Evolutionary conservation across 768 basidiomycete species (phyloP).

Genomic region (Sarcodon aspratus): DNA sequence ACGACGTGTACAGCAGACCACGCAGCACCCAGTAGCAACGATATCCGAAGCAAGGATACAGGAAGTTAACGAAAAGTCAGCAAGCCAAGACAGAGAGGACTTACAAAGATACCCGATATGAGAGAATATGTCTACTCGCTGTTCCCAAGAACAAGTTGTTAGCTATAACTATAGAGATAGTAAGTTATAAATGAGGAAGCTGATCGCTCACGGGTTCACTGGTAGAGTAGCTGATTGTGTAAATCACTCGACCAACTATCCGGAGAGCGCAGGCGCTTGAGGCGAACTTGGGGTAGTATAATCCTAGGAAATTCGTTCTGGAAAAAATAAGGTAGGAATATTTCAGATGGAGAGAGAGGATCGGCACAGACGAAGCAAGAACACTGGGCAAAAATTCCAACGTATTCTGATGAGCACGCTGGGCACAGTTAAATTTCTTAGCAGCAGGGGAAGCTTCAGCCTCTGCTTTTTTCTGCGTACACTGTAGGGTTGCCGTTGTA

Average conservation of each 20-base stretch:
- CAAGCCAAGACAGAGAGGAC: too few relatives aligned
- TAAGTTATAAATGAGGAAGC: too few relatives aligned
- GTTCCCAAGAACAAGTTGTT: too few relatives aligned
- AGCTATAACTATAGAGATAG: too few relatives aligned
- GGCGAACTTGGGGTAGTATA: conserved; percentile 29
- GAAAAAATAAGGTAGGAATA: neutral
- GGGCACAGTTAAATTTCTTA: conserved; percentile 56
- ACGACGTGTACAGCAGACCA: too few relatives aligned
- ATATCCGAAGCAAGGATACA: too few relatives aligned
- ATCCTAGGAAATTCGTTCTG: conserved; percentile 29
- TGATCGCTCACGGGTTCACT: conserved; percentile 22
- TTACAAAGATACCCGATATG: too few relatives aligned
- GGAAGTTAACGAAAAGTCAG: too few relatives aligned
- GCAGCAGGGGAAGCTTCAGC: conserved; percentile 39
- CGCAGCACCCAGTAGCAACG: too few relatives aligned
- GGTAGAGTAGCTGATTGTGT: conserved; percentile 33
- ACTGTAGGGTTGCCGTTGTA: conserved; percentile 21
- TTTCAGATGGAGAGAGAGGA: neutral
- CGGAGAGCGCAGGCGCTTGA: conserved; percentile 29
- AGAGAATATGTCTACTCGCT: too few relatives aligned
- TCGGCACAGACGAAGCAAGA: conserved; percentile 9
- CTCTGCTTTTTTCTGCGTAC: conserved; percentile 60
- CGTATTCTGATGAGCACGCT: conserved; percentile 61
- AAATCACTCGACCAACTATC: conserved; percentile 28
- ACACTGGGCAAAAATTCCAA: conserved; percentile 23